Base-by-base conservation (phyloP, 2,329 filamentous ascomycete genomes). In the Grosmannia huntii region DNA sequence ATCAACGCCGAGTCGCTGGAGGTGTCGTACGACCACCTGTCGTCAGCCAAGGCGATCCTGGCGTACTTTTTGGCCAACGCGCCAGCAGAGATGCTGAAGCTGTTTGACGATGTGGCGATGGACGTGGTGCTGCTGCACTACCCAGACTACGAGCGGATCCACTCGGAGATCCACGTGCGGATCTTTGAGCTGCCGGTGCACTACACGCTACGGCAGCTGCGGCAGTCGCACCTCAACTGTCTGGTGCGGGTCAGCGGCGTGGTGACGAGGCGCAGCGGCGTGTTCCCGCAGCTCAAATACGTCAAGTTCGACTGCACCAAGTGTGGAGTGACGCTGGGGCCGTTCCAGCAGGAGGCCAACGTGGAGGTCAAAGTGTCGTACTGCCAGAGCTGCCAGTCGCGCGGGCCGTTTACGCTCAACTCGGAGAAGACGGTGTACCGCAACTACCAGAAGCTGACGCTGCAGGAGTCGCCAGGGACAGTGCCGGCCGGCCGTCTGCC, bases 251-350 rank as follows among this genome's bases (percentile, higher is more conserved):
- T 99, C 57, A 91, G 87, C 65, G 94, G 94, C 64, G 94, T 99
- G 5, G 94, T 99, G 31, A 99, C 94, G 38, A 85, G 94, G 62
- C 84, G 94, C 64, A 95, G 86, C 28, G 94, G 94, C 58, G 95
- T 99, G 53, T 99, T 99, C 70, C 94, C 94, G 3, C 94, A 99
- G 74, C 78, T 99, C 61, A 97, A 97, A 72, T 96, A 97, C 71
- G 89, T 99, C 74, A 96, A 96, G 74, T 97, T 99, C 68, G 89
- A 96, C 74, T 99, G 94, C 73, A 84, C 79, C 60, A 99, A 96
- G 74, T 99, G 94, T 67, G 89, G 89, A 61, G 82, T 89, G 52
- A 96, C 90, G 0, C 81, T 99, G 3, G 94, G 94, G 1, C 94
- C 94, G 21, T 99, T 96, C 76, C 92, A 96, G 68, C 94, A 99